Evolutionary conservation across 2,329 filamentous ascomycete species (phyloP), one percentile per base, ranked within the genome.

Genomic region (Pleurostoma richardsiae): DNA sequence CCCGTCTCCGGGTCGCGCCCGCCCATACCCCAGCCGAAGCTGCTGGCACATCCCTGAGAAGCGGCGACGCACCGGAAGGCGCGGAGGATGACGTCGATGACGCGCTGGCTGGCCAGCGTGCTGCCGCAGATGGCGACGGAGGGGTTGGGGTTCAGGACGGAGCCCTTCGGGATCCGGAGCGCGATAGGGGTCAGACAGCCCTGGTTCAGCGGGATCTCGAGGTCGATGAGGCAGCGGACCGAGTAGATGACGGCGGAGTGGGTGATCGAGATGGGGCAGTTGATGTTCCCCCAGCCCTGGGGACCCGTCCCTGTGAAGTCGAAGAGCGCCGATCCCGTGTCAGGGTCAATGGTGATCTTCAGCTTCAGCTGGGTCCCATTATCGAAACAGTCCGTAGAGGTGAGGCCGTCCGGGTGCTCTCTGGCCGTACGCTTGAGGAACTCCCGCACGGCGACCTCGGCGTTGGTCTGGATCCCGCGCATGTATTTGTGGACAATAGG

Each of bases 401-500:
- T 48, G 5, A 64, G 54, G 5, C 52, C 49, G 2, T 52, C 28
- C 6, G 44, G 47, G 43, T 60, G 53, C 43, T 85, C 76, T 50
- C 79, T 73, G 3, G 83, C 57, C 42, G 66, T 30, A 26, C 44
- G 46, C 19, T 54, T 54, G 44, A 67, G 51, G 30, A 56, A 59
- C 4, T 52, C 51, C 3, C 66, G 63, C 2, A 68, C 64, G 0
- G 66, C 62, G 4, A 55, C 44, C 47, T 72, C 69, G 10, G 69
- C 69, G 28, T 67, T 72, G 41, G 60, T 53, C 49, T 71, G 68
- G 42, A 71, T 71, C 40, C 62, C 67, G 36, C 57, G 52, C 70
- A 72, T 68, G 54, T 68, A 67, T 31, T 54, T 57, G 39, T 68
- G 65, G 5, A 67, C 65, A 0, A 59, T 56, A 2, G 49, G 47